Evolutionary conservation across 2,329 filamentous ascomycete species (phyloP).

Genomic region (Apiospora phragmitis): DNA sequence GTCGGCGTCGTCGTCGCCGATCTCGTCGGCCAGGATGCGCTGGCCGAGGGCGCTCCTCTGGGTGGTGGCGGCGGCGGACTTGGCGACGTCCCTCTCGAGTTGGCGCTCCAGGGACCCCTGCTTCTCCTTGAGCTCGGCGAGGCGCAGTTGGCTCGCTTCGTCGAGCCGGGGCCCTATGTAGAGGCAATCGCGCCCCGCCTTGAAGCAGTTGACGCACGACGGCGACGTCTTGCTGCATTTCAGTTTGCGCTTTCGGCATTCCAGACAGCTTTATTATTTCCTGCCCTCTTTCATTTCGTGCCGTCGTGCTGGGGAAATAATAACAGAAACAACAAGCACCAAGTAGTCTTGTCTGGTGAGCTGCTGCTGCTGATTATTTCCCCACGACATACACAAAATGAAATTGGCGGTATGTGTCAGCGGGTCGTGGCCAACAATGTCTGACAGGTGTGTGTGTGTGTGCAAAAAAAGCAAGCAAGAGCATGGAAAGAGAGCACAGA

Average conservation of each 20-base stretch:
- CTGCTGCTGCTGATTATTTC: neutral
- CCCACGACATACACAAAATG: neutral
- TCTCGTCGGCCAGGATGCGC: slow-evolving; percentile 47
- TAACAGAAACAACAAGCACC: neutral
- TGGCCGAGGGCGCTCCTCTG: slow-evolving; percentile 33
- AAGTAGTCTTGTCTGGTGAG: neutral
- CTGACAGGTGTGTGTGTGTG: neutral
- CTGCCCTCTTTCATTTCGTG: neutral
- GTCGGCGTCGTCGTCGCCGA: slow-evolving; percentile 58
- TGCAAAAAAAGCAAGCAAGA: neutral
- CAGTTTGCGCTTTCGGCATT: slow-evolving; percentile 71
- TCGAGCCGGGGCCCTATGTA: slow-evolving; percentile 71
- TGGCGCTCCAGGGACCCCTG: slow-evolving; percentile 71
- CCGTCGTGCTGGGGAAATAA: neutral
- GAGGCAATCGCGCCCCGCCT: slow-evolving; percentile 55
- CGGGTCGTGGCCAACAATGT: neutral
- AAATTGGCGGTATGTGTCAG: slow-evolving; percentile 1
- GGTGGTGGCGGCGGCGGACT: slow-evolving; percentile 32
- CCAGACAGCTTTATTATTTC: slow-evolving; percentile 19
- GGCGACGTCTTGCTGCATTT: slow-evolving; percentile 72
- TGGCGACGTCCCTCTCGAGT: slow-evolving; percentile 67
- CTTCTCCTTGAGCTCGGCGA: slow-evolving; percentile 78
- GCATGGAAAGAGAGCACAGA: neutral
- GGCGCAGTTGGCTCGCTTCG: slow-evolving; percentile 65
- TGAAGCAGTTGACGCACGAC: slow-evolving; percentile 68